Base-by-base conservation (phyloP, 2,329 filamentous ascomycete species). In the Hypoxylon sp. region DNA sequence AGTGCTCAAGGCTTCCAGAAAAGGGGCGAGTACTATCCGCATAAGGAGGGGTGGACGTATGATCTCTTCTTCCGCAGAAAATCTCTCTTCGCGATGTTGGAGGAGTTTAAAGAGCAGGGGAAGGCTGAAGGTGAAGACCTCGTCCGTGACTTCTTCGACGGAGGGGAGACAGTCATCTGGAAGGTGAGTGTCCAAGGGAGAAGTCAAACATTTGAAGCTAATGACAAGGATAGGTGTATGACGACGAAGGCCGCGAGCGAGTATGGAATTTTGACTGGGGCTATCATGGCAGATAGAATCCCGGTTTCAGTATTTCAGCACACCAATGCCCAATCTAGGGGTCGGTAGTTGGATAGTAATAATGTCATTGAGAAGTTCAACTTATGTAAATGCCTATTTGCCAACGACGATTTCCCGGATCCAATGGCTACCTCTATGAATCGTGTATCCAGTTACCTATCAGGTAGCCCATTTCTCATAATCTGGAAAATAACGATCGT, bases 401-500 rank as follows among this genome's bases (percentile, higher is more conserved):
- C 33, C 4, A 14, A 37, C n/a, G 7, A 20, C 8, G 5, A 2
- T 44, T 8, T 20, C 17, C 17, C 10, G 20, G 40, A 44, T 44
- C 25, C 25, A 27, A 44, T 20, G 20, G 20, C 20, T 20, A 20
- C 20, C 20, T 20, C 20, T 20, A 20, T 20, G 20, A 20, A 20
- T 20, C 20, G 20, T 20, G 20, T 20, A 20, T 20, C 20, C 20
- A 20, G 1, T 20, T 20, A 35, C 30, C 27, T 51, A 13, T 68
- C 37, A 62, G 22, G 11, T 17, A 5, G 59, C 61, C 79, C 82
- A 82, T 31, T 74, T 74, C 64, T 84, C 79, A 72, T 90, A 90
- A 37, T 91, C 88, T 0, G 85, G 82, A 70, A 91, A 91, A 72
- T 87, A 89, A 3, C 68, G 65, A 51, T 82, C 77, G 73, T 90